A percentile compares a stretch with the other conserved stretches of the same genome.
These are phyloP conservation scores for Selaginella tamariscina DNA, from an alignment of 75 land plant species.

Conservation along the genomic window DNA sequence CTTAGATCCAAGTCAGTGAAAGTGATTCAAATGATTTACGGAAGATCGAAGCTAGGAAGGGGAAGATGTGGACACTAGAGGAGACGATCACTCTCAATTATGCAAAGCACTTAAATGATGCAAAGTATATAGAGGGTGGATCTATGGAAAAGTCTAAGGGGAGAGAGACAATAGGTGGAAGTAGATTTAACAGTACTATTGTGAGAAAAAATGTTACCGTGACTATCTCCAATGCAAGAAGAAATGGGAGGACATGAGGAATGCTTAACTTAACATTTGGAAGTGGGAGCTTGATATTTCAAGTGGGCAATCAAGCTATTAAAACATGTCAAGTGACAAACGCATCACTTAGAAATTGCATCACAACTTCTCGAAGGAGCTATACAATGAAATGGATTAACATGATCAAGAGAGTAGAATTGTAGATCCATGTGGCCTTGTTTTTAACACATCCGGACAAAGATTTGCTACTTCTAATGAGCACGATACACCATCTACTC, in stretches of 20 bases:
- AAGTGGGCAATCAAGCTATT: slow-evolving; percentile 1
- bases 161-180: neutral
- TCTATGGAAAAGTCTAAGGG: neutral
- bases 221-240: neutral
- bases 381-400: neutral
- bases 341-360: neutral
- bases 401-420: neutral
- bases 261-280: neutral
- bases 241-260: neutral
- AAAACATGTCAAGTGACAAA: neutral
- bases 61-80: neutral
- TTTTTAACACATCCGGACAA: neutral
- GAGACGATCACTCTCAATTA: slow-evolving; percentile 1
- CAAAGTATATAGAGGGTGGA: neutral
- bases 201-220: neutral
- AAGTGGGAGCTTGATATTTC: neutral
- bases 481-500: neutral
- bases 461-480: too few species aligned
- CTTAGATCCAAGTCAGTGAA: too few species aligned
- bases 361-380: neutral
- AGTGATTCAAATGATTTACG: too few species aligned
- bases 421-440: neutral
- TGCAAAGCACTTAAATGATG: neutral
- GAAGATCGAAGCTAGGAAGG: too few species aligned
- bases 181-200: neutral